These are phyloP conservation scores for Psilocybe azurescens DNA, from an alignment of 768 basidiomycete species.

Conservation along the genomic window DNA sequence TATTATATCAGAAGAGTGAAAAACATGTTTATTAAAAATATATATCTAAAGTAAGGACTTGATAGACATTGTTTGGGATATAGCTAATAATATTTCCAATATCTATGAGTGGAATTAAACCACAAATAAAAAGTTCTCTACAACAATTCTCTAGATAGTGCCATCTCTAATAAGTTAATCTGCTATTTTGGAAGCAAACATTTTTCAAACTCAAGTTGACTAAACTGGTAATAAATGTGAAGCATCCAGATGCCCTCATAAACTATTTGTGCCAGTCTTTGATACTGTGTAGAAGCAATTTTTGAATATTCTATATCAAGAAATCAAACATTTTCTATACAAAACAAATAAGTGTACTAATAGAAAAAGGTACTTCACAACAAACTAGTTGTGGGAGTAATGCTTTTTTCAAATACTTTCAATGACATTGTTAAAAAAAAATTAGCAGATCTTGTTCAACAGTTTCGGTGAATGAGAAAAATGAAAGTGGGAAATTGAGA, in stretches of 20 bases:
- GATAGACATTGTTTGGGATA: not conserved
- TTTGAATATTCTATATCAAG: constrained; percentile 65
- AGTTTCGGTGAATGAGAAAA: too few relatives aligned
- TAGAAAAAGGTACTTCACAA: constrained; percentile 19
- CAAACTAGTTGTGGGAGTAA: constrained; percentile 26
- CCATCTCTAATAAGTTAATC: too few relatives aligned
- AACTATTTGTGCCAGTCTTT: constrained; percentile 54
- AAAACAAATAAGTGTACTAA: constrained; percentile 53
- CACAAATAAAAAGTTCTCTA: constrained; percentile 49
- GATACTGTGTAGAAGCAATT: constrained; percentile 58
- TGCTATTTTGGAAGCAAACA: constrained; percentile 70
- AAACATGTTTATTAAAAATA: constrained; percentile 35
- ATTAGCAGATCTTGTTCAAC: too few relatives aligned
- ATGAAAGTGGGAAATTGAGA: too few relatives aligned
- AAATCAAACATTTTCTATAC: constrained; percentile 58
- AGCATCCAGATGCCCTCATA: constrained; percentile 33
- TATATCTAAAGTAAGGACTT: constrained; percentile 22
- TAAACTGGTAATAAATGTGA: constrained; percentile 33
- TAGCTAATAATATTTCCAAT: constrained; percentile 35
- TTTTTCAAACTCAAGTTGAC: constrained; percentile 53
- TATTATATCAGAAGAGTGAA: constrained; percentile 18
- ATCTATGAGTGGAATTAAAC: constrained; percentile 69
- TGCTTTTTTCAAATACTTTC: constrained; percentile 54
- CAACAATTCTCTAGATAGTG: constrained; percentile 36
- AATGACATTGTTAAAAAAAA: constrained; percentile 40